Base-by-base conservation (phyloP, 2,329 filamentous ascomycete species). In the Ceratocystis destructans region DNA sequence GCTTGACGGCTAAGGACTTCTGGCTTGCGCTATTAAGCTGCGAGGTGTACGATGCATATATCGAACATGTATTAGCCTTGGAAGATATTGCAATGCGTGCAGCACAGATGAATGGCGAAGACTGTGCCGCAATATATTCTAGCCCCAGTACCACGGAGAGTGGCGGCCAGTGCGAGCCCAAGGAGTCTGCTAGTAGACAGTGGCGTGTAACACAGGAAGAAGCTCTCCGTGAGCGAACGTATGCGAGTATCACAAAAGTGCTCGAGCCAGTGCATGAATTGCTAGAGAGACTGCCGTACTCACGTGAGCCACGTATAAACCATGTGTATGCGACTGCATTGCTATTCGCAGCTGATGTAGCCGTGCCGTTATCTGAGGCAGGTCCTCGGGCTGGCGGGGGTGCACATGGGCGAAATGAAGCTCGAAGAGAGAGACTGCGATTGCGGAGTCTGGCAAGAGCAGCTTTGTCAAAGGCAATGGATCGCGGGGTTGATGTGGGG, bases 1-100 rank as follows among this genome's bases (percentile, higher is more conserved):
- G 50, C 8, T 12, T 66, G 31, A 63, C 45, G 44, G 85, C 89
- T 10, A 73, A 88, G 46, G 85, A 90, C 68, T 96, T 96, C 73
- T 92, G 90, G 76, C 86, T 89, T 15, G 87, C 88, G 15, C 82
- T 96, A 77, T 86, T 93, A 70, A 85, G 85, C 62, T 82, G 90
- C 59, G 93, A 94, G 83, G 82, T 96, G 64, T 92, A 90, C 73
- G 84, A 88, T 69, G 79, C 86, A 1, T 83, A 89, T 71, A 79
- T 83, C 61, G 85, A 85, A 77, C 82, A 82, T 71, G 76, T 74
- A 65, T 72, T 73, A 63, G 80, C 75, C 10, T 25, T 53, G 41
- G 64, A 69, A 57, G 50, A 64, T 61, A 70, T 65, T 55, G 64
- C 15, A 3, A 31, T 37, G 17, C 62, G 71, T 66, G 22, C 65